These are phyloP conservation scores for Psidium guajava DNA, from an alignment of 345 rosid genomes.

Conservation along the genomic window DNA sequence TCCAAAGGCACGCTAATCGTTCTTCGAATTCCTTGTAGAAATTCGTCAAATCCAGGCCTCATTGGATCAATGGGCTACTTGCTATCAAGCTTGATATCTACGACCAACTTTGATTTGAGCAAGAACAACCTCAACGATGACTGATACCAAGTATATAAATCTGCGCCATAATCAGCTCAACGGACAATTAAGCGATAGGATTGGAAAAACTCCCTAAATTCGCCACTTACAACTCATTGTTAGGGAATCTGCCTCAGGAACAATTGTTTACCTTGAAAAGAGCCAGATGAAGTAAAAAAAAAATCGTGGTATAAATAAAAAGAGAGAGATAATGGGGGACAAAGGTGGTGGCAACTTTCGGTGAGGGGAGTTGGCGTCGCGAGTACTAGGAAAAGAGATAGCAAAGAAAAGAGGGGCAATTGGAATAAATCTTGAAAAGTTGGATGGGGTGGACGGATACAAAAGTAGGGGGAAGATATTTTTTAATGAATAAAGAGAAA, in stretches of 20 bases:
- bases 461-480: too few relatives aligned
- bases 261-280: too few relatives aligned
- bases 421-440: too few relatives aligned
- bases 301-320: too few relatives aligned
- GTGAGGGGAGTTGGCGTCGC: too few relatives aligned
- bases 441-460: too few relatives aligned
- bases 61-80: constrained; percentile 80
- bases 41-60: constrained; percentile 56
- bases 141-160: constrained; percentile 80
- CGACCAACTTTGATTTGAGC: constrained; percentile 76
- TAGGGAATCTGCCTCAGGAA: constrained; percentile 64
- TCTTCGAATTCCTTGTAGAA: constrained; percentile 32
- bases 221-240: constrained; percentile 47
- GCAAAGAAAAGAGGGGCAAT: too few relatives aligned
- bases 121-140: constrained; percentile 68
- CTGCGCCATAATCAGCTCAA: constrained; percentile 58
- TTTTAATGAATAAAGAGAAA: too few relatives aligned
- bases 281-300: too few relatives aligned
- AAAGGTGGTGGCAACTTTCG: too few relatives aligned
- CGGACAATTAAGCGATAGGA: constrained; percentile 80
- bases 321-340: too few relatives aligned
- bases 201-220: constrained; percentile 64
- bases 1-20: background rate
- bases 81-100: constrained; percentile 69
- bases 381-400: too few relatives aligned